These are phyloP conservation scores for Gyromitra esculenta DNA, from an alignment of 2,329 filamentous ascomycete genomes.

Conservation along the genomic window DNA sequence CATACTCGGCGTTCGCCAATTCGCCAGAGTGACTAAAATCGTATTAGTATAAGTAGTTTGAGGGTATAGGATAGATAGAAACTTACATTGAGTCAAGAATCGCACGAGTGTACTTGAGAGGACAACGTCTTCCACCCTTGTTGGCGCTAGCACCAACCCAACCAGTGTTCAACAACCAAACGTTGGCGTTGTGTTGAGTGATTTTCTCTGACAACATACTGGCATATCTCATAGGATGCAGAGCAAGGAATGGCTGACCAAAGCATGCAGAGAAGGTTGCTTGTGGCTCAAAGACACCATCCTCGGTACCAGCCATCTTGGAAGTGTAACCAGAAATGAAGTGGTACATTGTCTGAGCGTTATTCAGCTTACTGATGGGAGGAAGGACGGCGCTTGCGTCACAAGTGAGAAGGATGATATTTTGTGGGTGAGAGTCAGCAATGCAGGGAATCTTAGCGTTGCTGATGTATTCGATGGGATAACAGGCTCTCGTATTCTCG, in stretches of 20 bases:
- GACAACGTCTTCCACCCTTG: conserved; percentile 95
- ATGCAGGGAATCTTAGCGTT: conserved; percentile 99
- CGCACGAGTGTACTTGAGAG: conserved; percentile 97
- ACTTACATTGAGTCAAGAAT: conserved; percentile 86
- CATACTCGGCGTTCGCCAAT: conserved; percentile 90
- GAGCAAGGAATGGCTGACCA: conserved; percentile 96
- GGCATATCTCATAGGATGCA: conserved; percentile 99
- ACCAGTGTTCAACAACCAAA: conserved; percentile 98
- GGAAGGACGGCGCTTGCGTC: conserved; percentile 97
- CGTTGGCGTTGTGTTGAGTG: conserved; percentile 90
- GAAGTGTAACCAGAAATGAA: conserved; percentile 99
- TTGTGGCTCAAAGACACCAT: conserved; percentile 95
- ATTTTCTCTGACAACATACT: conserved; percentile 99
- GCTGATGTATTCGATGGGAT: conserved; percentile 98
- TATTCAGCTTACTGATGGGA: conserved; percentile 95
- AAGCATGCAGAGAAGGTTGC: conserved; percentile 99
- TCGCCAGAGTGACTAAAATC: conserved; percentile 78
- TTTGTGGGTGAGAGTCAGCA: conserved; percentile 85
- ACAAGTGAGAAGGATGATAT: conserved; percentile 98
- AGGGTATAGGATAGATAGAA: background rate
- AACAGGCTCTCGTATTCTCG: conserved; percentile 94
- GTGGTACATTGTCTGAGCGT: conserved; percentile 97
- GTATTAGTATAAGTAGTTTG: conserved; percentile 29
- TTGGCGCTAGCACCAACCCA: conserved; percentile 93
- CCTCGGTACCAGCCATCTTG: conserved; percentile 99